A percentile compares a stretch with the other conserved stretches of the same genome.
phyloP scores from a whole-genome alignment of 768 basidiomycete species.

The Austroboletus eburneus region DNA sequence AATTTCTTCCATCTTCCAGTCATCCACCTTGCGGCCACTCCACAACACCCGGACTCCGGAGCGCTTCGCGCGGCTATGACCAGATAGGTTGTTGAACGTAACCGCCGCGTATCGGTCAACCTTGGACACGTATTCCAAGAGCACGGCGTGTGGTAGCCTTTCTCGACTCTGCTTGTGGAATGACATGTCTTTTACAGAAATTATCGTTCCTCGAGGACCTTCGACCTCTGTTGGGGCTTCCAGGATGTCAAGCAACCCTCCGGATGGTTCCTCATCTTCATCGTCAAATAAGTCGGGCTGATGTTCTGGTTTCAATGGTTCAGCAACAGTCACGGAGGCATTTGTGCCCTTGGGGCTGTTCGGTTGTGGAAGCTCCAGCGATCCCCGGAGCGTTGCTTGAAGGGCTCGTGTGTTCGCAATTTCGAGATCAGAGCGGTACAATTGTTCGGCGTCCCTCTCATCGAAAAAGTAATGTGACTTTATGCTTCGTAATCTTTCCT shows the following conservation, averaged over 20 bases:
- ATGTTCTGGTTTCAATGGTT: not conserved
- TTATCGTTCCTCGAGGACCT: constrained; percentile 49
- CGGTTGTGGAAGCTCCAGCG: not conserved
- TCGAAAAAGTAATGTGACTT: constrained; percentile 69
- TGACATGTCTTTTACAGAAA: constrained; percentile 65
- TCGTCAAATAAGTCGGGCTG: constrained; percentile 50
- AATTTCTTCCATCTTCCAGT: constrained; percentile 81
- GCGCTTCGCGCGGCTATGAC: constrained; percentile 69
- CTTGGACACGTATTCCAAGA: constrained; percentile 66
- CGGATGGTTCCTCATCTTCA: constrained; percentile 45
- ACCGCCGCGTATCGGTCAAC: constrained; percentile 72
- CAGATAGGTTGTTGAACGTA: constrained; percentile 61
- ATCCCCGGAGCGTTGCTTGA: constrained; percentile 39
- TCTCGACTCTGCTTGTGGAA: constrained; percentile 83
- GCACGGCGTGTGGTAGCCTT: constrained; percentile 69
- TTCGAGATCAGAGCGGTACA: constrained; percentile 51
- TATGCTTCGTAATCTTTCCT: constrained; percentile 41
- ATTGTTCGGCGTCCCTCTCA: constrained; percentile 55
- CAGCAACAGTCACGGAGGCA: not conserved
- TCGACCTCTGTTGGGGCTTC: constrained; percentile 59
- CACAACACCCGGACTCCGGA: constrained; percentile 71
- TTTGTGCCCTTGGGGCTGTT: not conserved
- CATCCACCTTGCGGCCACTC: constrained; percentile 53
- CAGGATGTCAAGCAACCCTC: constrained; percentile 70
- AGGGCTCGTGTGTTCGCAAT: constrained; percentile 44